Base-by-base conservation (phyloP, 2,329 filamentous ascomycete species). In the Colletotrichum sp. region DNA sequence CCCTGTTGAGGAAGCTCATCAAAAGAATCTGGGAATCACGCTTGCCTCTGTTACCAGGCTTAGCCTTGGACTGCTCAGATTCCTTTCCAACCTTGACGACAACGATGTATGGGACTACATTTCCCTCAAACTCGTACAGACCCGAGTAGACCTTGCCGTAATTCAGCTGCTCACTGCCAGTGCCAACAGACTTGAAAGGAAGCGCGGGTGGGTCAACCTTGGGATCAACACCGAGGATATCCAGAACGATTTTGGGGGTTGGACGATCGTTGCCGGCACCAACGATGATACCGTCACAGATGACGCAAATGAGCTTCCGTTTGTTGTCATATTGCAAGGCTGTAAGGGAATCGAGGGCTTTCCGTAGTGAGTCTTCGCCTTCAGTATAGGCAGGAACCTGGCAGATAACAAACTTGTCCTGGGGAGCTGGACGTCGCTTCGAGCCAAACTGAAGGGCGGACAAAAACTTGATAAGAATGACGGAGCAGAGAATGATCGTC, bases 401-500 rank as follows among this genome's bases (percentile, higher is more conserved):
- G 85, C 97, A 99, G 79, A 99, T 99, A 80, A 99, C 96, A 81
- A 99, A 99, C 83, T 99, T 99, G 85, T 99, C 97, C 84, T 99
- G 97, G 48, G 96, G 94, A 7, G 94, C 91, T 4, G 97, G 97
- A 21, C 95, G 93, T 75, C 95, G 92, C 87, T 98, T 98, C 7
- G 96, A 96, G 61, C 96, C 96, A 76, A 99, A 95, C 81, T 98
- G 97, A 57, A 99, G 90, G 15, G 97, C 97, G 68, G 97, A 93
- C 81, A 99, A 84, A 87, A 99, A 99, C 85, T 99, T 99, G 86
- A 94, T 86, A 67, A 93, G 82, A 78, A 99, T 96, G 77, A 98
- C 94, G 1, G 90, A 77, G 82, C 94, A 95, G 70, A 99, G 88
- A 15, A 99, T 88, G 81, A 98, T 89, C n/a, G 96, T 94, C 82